Evolutionary conservation across 257 asterid genomes (phyloP), one percentile per base, ranked within the genome.

Genomic region (Paraleonurus japonicus): DNA sequence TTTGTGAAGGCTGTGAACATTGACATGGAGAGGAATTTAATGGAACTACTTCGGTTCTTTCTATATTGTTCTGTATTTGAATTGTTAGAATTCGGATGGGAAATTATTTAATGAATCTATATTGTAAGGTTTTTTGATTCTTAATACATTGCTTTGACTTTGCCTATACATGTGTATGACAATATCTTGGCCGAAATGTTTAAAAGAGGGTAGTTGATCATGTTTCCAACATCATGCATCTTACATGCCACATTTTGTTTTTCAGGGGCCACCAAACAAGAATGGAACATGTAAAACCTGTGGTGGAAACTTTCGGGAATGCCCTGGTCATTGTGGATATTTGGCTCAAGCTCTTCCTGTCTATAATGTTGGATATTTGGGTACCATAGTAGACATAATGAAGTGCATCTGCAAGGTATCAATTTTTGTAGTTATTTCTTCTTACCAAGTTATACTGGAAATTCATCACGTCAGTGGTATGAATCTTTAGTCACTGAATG

Each of bases 391-490:
- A n/a, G 83, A 86, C 74, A 83, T 94, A 79, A 75, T 94, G 95
- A 94, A 94, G 84, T 94, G 97, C 87, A 91, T 94, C 37, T 94
- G 99, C 96, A 94, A 94, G 99, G 99, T 94, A 82, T 58, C 62
- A 71, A 47, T 77, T 61, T 66, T 61, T 24, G 2, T 19, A 19
- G 37, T 41, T 65, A 12, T 73, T 53, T 17, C 30, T 24, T 59
- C 33, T 65, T 54, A 10, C 24, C 16, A 43, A 15, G 33, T 32
- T 32, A 17, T 55, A 37, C 45, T 78, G 39, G 65, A 45, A 55
- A 48, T 30, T 8, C 10, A 13, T 75, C 57, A 47, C 41, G 53
- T 16, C 65, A 24, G 23, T 24, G 19, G 17, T 64, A 28, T 20
- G 60, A 43, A 63, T 24, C 17, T 23, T 62, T 53, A 41, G 30